Conservation (phyloP, 495 filamentous ascomycete species). For the Saxophila tyrrhenica region DNA sequence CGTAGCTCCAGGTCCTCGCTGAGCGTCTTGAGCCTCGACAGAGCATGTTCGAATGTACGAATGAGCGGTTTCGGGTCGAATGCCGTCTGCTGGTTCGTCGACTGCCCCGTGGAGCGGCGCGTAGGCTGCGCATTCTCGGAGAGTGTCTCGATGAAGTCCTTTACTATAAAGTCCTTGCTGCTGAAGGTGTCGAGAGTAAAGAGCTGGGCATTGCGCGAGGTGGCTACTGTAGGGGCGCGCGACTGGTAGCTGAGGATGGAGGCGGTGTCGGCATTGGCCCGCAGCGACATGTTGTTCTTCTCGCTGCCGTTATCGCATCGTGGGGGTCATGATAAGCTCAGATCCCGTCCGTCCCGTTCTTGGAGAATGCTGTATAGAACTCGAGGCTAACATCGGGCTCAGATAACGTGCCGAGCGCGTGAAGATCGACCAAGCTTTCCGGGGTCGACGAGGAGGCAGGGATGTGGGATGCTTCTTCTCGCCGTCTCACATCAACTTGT, state of each 20-base stretch:
- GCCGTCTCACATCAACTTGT: no score
- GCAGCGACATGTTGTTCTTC: neutral
- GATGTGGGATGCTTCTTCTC: no score
- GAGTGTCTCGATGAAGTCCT: constrained; percentile 90
- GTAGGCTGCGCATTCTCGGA: constrained; percentile 72
- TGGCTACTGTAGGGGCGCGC: constrained; percentile 5
- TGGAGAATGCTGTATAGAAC: no score
- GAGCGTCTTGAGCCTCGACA: constrained; percentile 64
- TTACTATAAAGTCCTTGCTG: constrained; percentile 86
- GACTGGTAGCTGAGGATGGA: constrained; percentile 12
- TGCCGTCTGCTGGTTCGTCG: constrained; percentile 29
- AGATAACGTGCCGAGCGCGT: no score
- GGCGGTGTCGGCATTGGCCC: constrained; percentile 13
- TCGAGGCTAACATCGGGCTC: no score
- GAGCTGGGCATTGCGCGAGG: constrained; percentile 1
- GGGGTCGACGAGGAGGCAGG: no score
- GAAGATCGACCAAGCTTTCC: no score
- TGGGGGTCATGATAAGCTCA: neutral
- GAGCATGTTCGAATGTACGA: constrained; percentile 81
- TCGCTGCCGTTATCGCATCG: neutral
- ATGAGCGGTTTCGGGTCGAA: constrained; percentile 98
- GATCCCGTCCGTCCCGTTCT: no score
- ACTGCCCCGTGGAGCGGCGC: constrained; percentile 53
- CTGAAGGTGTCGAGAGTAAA: constrained; percentile 87
- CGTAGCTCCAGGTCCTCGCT: constrained; percentile 73